Evolutionary conservation across 805 yeast genomes (phyloP), one percentile per base, ranked within the genome.

Genomic region (Ogataea sp.): DNA sequence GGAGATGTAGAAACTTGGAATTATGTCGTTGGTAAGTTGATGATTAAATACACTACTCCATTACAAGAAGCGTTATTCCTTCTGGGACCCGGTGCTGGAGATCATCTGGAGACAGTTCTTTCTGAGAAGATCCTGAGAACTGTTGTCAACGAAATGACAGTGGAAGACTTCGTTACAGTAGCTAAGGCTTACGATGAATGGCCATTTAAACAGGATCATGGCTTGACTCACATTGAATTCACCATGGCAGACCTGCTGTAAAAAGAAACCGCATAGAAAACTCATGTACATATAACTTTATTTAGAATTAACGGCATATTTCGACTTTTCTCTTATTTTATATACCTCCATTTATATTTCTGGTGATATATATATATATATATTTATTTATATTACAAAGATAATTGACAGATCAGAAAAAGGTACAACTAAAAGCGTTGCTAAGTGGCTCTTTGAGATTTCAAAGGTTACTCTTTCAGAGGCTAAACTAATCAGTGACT

Each of bases 41-140:
- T 80, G 63, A 64, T 77, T 70, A 25, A 51, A 54, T 3, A 45
- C 49, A 11, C 62, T 65, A 35, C 2, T 13, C 13, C 26, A 3
- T 69, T 79, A 1, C 52, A 80, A 10, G 39, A 45, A 1, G 74
- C 73, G 2, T 45, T 83, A 1, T 61, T 66, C 13, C 65, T 73
- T 17, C 59, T 90, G 9, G 95, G 95, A 0, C 89, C 95, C 2
- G 97, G 96, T 2, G 95, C 93, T 0, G 65, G 55, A 2, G 79
- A 72, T 2, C 80, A 73, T 44, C 69, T 67, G 38, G 36, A 31
- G 1, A 41, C 40, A 2, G 59, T 55, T 6, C 58, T 71, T 11
- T 54, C 71, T 2, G 37, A 42, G 13, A 64, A 61, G 0, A 37
- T 80, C 2, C 50, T 75, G 38, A 53, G 70, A 14, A 73, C 67